These are phyloP conservation scores for Daldinia childiae DNA, from an alignment of 495 filamentous ascomycete species.

Conservation along the genomic window DNA sequence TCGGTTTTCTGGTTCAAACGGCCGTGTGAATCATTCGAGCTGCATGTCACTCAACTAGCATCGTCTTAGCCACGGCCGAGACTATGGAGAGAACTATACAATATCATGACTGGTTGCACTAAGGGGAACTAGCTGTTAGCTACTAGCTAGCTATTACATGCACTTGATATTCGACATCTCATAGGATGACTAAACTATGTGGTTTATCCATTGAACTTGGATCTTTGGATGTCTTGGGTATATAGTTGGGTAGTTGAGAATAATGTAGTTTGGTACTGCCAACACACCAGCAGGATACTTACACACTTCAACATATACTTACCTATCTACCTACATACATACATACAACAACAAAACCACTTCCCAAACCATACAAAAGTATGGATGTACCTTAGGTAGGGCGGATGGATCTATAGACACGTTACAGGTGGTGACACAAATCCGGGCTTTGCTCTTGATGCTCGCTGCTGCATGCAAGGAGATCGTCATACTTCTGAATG, in stretches of 20 bases:
- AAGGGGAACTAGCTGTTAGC: constrained; percentile 11
- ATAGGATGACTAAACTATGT: constrained; percentile 36
- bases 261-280: constrained; percentile 12
- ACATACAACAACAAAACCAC: constrained; percentile 10
- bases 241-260: constrained; percentile 3
- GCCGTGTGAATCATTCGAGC: constrained; percentile 33
- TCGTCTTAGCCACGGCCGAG: neutral
- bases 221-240: neutral
- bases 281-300: constrained; percentile 17
- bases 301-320: neutral
- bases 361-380: neutral
- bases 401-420: constrained; percentile 19
- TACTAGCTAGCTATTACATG: constrained; percentile 3
- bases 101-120: neutral
- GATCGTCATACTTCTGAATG: constrained; percentile 15
- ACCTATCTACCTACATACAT: constrained; percentile 6
- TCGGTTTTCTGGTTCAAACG: constrained; percentile 6
- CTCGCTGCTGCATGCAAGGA: constrained; percentile 21
- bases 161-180: neutral
- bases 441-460: constrained; percentile 23
- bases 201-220: neutral
- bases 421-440: constrained; percentile 33
- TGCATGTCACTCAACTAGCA: constrained; percentile 29
- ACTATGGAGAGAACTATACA: constrained; percentile 20
- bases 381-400: neutral